phyloP scores from a whole-genome alignment of 78 protist species.

The Emiliania huxleyi region DNA sequence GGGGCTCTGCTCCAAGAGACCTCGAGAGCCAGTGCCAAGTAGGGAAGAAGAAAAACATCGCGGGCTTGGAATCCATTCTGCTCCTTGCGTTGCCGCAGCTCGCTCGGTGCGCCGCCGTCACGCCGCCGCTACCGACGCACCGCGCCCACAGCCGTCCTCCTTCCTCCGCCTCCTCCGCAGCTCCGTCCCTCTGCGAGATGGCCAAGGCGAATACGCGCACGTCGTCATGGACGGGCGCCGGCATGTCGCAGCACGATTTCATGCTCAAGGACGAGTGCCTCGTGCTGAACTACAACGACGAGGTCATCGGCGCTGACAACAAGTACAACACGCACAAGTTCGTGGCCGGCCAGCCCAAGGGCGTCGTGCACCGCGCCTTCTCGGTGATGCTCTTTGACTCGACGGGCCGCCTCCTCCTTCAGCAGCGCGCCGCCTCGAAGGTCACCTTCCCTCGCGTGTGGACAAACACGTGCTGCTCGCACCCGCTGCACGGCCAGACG shows the following conservation, averaged over 20 bases:
- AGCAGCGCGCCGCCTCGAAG: constrained; percentile 57
- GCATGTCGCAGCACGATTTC: constrained; percentile 24
- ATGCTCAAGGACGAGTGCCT: constrained; percentile 43
- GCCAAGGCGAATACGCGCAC: too few relatives aligned
- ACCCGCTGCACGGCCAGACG: constrained; percentile 53
- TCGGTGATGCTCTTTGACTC: constrained; percentile 60
- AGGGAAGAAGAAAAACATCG: too few relatives aligned
- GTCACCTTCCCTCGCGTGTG: constrained; percentile 63
- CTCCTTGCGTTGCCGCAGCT: too few relatives aligned
- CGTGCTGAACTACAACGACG: constrained; percentile 45
- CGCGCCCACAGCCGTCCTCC: too few relatives aligned
- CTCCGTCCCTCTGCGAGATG: too few relatives aligned
- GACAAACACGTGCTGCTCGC: constrained; percentile 77
- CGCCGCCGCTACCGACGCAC: too few relatives aligned
- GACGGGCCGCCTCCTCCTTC: constrained; percentile 54
- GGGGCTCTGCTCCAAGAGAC: too few relatives aligned
- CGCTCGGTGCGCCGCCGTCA: too few relatives aligned
- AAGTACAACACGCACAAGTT: constrained; percentile 53
- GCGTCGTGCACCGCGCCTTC: constrained; percentile 68
- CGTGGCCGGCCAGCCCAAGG: background rate
- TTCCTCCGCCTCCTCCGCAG: too few relatives aligned
- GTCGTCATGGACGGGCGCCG: too few relatives aligned
- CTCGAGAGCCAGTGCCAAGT: too few relatives aligned
- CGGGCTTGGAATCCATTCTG: too few relatives aligned
- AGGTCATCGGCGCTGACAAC: constrained; percentile 22